phyloP scores from a whole-genome alignment of 2,329 filamentous ascomycete species.

The Diaporthe capsici region DNA sequence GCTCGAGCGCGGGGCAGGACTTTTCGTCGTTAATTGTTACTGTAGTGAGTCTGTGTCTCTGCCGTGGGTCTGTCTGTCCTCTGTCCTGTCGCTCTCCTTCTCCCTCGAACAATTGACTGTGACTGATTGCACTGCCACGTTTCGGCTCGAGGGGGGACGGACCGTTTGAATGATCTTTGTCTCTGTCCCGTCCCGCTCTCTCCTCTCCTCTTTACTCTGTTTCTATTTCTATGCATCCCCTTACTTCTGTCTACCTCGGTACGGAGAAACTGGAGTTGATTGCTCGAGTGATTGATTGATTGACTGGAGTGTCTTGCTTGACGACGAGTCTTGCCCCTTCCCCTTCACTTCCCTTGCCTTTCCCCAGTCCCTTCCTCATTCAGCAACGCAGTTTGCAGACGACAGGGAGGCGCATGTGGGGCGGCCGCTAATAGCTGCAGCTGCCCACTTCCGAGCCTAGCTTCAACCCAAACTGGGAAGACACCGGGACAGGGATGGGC shows the following conservation, averaged over 20 bases:
- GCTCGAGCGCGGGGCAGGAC: not conserved
- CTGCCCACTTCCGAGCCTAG: constrained; percentile 12
- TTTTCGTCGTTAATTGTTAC: not conserved
- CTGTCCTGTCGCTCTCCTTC: not conserved
- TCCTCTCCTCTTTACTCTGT: not conserved
- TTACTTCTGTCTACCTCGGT: constrained; percentile 33
- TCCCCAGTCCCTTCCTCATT: constrained; percentile 28
- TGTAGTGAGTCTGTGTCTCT: not conserved
- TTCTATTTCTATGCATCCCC: constrained; percentile 4
- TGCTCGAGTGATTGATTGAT: not conserved
- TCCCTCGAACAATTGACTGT: not conserved
- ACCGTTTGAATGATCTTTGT: constrained; percentile 26
- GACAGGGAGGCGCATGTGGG: constrained; percentile 13
- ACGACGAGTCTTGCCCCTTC: not conserved
- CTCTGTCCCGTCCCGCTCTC: constrained; percentile 14
- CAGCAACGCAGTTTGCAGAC: not conserved
- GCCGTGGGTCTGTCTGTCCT: not conserved
- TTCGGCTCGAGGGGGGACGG: constrained; percentile 12
- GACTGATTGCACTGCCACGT: constrained; percentile 21
- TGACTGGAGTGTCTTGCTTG: not conserved
- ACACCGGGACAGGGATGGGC: not conserved
- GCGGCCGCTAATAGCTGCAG: constrained; percentile 26
- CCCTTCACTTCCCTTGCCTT: not conserved
- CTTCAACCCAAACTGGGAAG: constrained; percentile 13
- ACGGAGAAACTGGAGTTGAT: not conserved